Percentiles rank a stretch among this genome's conserved stretches.
These are phyloP conservation scores for Arbutus unedo DNA, from an alignment of 148 eudicot genomes.

Conservation along the genomic window DNA sequence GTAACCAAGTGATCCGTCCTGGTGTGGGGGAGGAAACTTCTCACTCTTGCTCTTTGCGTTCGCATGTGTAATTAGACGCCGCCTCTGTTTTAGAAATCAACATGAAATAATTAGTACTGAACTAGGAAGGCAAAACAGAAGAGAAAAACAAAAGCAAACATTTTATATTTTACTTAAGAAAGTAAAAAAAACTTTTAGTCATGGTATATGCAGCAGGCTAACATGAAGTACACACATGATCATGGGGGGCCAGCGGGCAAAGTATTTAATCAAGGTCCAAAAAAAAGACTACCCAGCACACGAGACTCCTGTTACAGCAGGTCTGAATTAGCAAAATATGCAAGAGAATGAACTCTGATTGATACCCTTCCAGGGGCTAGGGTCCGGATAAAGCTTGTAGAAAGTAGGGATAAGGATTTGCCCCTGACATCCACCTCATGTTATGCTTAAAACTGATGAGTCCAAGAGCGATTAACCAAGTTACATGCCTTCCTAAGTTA, in stretches of 20 bases:
- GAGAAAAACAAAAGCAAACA: neutral
- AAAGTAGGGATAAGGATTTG: no score
- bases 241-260: neutral
- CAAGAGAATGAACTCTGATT: neutral
- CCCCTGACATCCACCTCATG: no score
- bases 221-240: neutral
- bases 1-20: slow-evolving; percentile 72
- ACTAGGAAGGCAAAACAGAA: neutral
- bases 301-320: no score
- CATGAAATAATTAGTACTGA: neutral
- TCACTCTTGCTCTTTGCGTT: slow-evolving; percentile 87
- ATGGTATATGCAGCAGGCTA: neutral
- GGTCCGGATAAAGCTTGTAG: no score
- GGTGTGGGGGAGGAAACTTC: slow-evolving; percentile 86
- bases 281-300: no score
- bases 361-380: no score
- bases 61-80: slow-evolving; percentile 61
- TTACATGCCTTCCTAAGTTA: no score
- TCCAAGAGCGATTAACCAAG: no score
- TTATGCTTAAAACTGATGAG: no score
- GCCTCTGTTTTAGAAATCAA: slow-evolving; percentile 41
- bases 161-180: neutral
- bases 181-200: neutral
- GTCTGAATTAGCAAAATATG: neutral
- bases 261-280: neutral